Evolutionary conservation across 495 filamentous ascomycete genomes (phyloP), one percentile per base, ranked within the genome.

Genomic region (Aspergillus olivimuriae): DNA sequence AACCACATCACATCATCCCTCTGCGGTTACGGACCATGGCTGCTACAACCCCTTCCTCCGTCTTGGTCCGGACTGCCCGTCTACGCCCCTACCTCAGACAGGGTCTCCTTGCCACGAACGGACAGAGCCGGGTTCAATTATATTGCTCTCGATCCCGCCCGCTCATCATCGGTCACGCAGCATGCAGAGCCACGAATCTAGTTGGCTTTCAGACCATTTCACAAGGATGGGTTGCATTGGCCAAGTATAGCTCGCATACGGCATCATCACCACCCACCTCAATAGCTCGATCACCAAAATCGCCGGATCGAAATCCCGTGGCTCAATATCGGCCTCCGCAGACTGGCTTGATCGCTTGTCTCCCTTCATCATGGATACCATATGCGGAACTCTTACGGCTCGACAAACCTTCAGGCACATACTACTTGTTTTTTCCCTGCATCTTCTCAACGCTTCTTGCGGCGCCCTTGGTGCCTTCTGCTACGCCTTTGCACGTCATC

Each of bases 341-440:
- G 16, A 84, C 77, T 4, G 90, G 90, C 35, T 59, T 96, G 15
- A 66, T 96, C 42, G 87, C 91, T 2, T 66, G 62, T 36, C 74
- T 98, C 23, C 92, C 92, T 6, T 40, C 56, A 12, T 77, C 84
- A 44, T 83, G 84, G 76, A 74, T 96, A 41, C 92, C 92, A 2
- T 96, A 95, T 55, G 92, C 85, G n/a, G 92, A 98, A 55, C 77
- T 98, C 15, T 73, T 88, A 50, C 83, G 92, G 12, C 78, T 97
- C 50, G 90, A 98, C 66, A 97, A 97, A 66, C 92, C 92, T 17
- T 81, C 87, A 0, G 92, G 92, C 51, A 87, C 91, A 33, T 90
- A 92, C 66, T 97, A 97, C 63, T 84, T 98, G 21, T 96, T 84
- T 75, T 88, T 95, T 56, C 92, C 92, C 12, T 95, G 91, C 56